Conservation (phyloP, 306 rosid genomes). For the Datisca glomerata region DNA sequence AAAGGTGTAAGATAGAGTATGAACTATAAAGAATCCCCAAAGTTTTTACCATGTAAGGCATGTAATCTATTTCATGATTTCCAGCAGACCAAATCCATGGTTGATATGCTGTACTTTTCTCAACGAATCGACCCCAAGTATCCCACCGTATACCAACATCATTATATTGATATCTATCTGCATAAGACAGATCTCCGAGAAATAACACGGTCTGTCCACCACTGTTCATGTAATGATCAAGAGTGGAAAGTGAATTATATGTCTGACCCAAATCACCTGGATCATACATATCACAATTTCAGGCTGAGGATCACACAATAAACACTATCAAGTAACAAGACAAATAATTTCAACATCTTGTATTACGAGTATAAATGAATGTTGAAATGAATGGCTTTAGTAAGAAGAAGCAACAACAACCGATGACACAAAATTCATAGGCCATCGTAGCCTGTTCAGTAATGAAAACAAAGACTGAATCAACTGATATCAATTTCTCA, state of each 20-base stretch:
- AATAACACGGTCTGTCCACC: constrained; percentile 72
- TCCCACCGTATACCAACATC: constrained; percentile 95
- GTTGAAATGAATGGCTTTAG: too few species aligned
- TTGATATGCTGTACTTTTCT: constrained; percentile 75
- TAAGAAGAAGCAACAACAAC: too few species aligned
- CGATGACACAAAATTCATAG: neutral
- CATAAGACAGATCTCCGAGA: constrained; percentile 90
- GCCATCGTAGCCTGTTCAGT: neutral
- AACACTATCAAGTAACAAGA: too few species aligned
- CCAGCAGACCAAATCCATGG: constrained; percentile 92
- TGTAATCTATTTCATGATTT: constrained; percentile 85
- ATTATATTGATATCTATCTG: constrained; percentile 65
- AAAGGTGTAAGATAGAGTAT: too few species aligned
- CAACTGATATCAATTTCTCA: too few species aligned
- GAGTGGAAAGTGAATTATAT: constrained; percentile 83
- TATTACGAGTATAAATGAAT: too few species aligned
- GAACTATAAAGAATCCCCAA: too few species aligned
- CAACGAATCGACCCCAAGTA: constrained; percentile 76
- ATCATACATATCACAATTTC: constrained; percentile 15
- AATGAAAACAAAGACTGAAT: neutral
- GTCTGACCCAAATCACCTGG: constrained; percentile 99
- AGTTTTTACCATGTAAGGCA: constrained; percentile 70
- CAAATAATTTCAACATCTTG: too few species aligned
- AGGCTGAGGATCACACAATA: constrained; percentile 7
- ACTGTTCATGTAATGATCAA: constrained; percentile 77